Percentiles rank a stretch among this genome's conserved stretches.
Conservation (phyloP, 2,329 filamentous ascomycete genomes). For the Monilinia fructigena region DNA sequence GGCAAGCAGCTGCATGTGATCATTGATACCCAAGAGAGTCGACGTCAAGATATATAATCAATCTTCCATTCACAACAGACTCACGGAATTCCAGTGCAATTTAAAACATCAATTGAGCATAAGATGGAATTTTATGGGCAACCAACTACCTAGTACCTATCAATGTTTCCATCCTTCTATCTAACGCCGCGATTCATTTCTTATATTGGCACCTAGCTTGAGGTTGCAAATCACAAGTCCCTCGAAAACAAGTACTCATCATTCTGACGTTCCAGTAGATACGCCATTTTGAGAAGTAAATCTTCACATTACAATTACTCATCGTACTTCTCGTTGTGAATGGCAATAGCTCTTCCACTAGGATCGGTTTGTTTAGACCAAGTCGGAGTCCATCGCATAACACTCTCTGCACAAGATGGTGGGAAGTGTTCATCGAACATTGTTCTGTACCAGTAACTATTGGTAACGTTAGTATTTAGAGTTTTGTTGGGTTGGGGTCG, state of each 20-base stretch:
- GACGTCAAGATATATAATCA: background rate
- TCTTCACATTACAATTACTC: constrained; percentile 31
- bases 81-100: background rate
- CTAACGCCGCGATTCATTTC: constrained; percentile 16
- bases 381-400: constrained; percentile 94
- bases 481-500: background rate
- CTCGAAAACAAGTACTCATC: background rate
- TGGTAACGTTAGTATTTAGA: background rate
- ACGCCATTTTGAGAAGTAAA: constrained; percentile 7
- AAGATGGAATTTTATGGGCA: constrained; percentile 11
- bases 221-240: background rate
- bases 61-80: background rate
- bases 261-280: constrained; percentile 8
- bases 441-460: constrained; percentile 88
- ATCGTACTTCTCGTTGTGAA: constrained; percentile 73
- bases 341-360: constrained; percentile 78
- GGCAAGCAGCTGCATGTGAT: background rate
- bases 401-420: constrained; percentile 82
- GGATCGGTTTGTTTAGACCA: constrained; percentile 97
- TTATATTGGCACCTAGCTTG: background rate
- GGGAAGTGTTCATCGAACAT: constrained; percentile 99
- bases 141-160: constrained; percentile 14
- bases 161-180: constrained; percentile 24
- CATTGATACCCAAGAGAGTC: background rate
- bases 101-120: background rate